A percentile compares a stretch with the other conserved stretches of the same genome.
Evolutionary conservation across 2,329 filamentous ascomycete genomes (phyloP).

Genomic region (Ilyonectria sp.): DNA sequence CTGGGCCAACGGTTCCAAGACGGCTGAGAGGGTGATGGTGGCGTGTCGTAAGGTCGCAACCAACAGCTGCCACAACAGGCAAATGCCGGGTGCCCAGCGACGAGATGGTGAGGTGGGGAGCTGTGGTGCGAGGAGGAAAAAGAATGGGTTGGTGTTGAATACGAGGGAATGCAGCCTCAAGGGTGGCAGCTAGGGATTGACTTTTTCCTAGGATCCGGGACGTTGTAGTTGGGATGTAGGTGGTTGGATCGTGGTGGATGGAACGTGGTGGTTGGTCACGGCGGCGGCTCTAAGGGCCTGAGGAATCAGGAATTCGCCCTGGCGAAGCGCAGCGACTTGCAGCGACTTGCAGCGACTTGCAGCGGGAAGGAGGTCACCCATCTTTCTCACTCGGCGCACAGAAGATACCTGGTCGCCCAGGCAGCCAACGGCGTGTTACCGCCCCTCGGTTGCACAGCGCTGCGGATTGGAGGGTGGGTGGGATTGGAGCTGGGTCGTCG

Average conservation of each 20-base stretch:
- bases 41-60: background rate
- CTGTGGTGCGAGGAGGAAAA: conserved; percentile 7
- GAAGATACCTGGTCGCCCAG: conserved; percentile 13
- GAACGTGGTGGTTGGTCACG: background rate
- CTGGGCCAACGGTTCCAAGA: conserved; percentile 1
- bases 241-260: background rate
- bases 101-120: conserved; percentile 1
- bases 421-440: conserved; percentile 26
- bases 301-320: conserved; percentile 8
- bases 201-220: conserved; percentile 18
- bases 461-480: conserved; percentile 6
- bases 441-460: conserved; percentile 21
- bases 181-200: conserved; percentile 31
- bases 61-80: conserved; percentile 15
- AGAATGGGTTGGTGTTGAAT: conserved; percentile 40
- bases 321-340: background rate
- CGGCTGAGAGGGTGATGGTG: background rate
- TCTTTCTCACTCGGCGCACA: background rate
- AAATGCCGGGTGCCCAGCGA: conserved; percentile 18
- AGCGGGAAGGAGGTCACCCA: conserved; percentile 1
- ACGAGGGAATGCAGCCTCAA: conserved; percentile 43
- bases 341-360: background rate
- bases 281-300: conserved; percentile 1
- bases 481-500: conserved; percentile 10
- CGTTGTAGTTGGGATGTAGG: conserved; percentile 3